Percentiles rank a stretch among this genome's conserved stretches.
phyloP scores from a whole-genome alignment of 768 basidiomycete genomes.

The Dacryopinax primogenitus region DNA sequence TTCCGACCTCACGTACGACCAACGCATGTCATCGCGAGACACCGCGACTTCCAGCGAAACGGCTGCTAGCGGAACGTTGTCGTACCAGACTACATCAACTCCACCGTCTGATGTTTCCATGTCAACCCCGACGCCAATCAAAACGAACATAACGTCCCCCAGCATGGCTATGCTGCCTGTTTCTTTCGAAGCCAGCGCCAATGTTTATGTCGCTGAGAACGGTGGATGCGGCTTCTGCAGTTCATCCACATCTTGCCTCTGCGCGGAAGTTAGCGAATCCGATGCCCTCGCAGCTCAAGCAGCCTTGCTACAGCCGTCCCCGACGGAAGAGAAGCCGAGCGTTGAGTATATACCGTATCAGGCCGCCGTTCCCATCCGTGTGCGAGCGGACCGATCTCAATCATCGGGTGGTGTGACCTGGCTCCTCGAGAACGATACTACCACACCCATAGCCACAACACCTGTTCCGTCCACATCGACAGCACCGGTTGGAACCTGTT shows the following conservation, averaged over 20 bases:
- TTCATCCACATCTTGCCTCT: slow-evolving; percentile 3
- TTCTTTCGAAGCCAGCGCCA: not conserved
- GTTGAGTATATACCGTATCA: not conserved
- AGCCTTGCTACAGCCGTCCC: not conserved
- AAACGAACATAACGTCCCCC: not conserved
- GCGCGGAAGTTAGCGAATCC: slow-evolving; percentile 1
- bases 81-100: not conserved
- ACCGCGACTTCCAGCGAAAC: not conserved
- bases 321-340: not conserved
- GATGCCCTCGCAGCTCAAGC: not conserved
- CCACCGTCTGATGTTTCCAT: not conserved
- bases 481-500: slow-evolving; percentile 35
- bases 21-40: not conserved
- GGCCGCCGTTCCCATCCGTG: not conserved
- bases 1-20: not conserved
- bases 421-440: not conserved
- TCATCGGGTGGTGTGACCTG: not conserved
- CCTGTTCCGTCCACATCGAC: slow-evolving; percentile 3
- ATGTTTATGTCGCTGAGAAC: not conserved
- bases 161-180: not conserved
- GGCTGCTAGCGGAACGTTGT: not conserved
- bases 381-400: not conserved
- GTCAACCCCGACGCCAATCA: not conserved
- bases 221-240: slow-evolving; percentile 8
- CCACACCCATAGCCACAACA: not conserved